Evolutionary conservation across 106 monocot genomes (phyloP).

Genomic region (Allium fistulosum): DNA sequence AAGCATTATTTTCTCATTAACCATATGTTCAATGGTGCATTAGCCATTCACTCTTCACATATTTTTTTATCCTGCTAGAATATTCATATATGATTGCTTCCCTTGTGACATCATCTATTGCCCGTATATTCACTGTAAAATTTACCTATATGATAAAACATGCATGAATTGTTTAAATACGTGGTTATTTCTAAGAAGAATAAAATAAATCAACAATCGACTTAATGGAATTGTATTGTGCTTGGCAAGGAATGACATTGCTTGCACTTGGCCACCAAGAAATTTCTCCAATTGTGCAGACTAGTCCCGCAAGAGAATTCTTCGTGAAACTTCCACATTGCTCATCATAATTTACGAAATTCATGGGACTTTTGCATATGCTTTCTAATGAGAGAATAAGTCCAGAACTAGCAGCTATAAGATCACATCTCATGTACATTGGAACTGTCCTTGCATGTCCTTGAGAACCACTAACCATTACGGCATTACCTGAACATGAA

Average conservation of each 20-base stretch:
- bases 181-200: not conserved
- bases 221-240: not conserved
- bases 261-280: conserved; percentile 91
- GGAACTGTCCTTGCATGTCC: conserved; percentile 97
- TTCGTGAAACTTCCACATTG: conserved; percentile 32
- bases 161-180: not conserved
- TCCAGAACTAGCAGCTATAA: conserved; percentile 85
- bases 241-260: conserved; percentile 98
- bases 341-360: conserved; percentile 37
- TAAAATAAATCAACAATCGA: too few relatives aligned
- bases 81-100: conserved; percentile 56
- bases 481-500: not conserved
- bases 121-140: conserved; percentile 79
- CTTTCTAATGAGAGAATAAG: conserved; percentile 66
- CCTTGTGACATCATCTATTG: conserved; percentile 54
- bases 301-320: conserved; percentile 73
- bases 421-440: conserved; percentile 85
- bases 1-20: not conserved
- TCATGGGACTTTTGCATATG: conserved; percentile 69
- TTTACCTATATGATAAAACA: conserved; percentile 39
- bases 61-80: conserved; percentile 37
- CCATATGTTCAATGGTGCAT: conserved; percentile 76
- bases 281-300: conserved; percentile 92
- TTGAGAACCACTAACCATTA: conserved; percentile 70
- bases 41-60: conserved; percentile 57